These are phyloP conservation scores for Blumeria graminis DNA, from an alignment of 2,329 filamentous ascomycete species.

Conservation along the genomic window DNA sequence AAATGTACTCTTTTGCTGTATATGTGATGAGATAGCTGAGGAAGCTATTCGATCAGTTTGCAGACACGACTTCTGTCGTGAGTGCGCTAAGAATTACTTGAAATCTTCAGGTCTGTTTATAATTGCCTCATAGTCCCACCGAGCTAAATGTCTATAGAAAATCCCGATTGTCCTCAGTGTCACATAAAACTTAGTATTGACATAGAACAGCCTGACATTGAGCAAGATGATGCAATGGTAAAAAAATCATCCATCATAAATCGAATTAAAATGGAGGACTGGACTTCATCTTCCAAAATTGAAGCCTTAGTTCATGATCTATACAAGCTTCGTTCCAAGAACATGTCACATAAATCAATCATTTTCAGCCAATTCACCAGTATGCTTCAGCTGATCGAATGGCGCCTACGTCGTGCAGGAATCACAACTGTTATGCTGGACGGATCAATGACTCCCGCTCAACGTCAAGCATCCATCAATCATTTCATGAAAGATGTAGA, in stretches of 20 bases:
- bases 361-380: constrained; percentile 95
- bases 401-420: constrained; percentile 84
- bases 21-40: constrained; percentile 90
- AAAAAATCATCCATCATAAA: constrained; percentile 98
- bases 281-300: constrained; percentile 96
- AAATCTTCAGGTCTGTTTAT: constrained; percentile 35
- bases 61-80: constrained; percentile 76
- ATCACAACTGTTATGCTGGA: constrained; percentile 98
- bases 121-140: too few relatives aligned
- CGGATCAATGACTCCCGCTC: constrained; percentile 84
- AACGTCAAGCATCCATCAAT: constrained; percentile 81
- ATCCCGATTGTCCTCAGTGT: constrained; percentile 63
- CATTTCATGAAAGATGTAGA: constrained; percentile 91
- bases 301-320: constrained; percentile 88
- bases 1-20: constrained; percentile 75
- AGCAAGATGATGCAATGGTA: constrained; percentile 64
- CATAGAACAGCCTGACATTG: constrained; percentile 82
- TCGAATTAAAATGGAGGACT: constrained; percentile 95
- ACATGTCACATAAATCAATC: constrained; percentile 85
- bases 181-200: constrained; percentile 81
- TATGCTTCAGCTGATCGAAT: constrained; percentile 92
- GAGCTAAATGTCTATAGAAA: constrained; percentile 16
- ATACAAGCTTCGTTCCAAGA: constrained; percentile 75
- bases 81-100: constrained; percentile 60
- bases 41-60: constrained; percentile 82